phyloP scores from a whole-genome alignment of 306 rosid genomes.

The Vigna reflexopilosa region DNA sequence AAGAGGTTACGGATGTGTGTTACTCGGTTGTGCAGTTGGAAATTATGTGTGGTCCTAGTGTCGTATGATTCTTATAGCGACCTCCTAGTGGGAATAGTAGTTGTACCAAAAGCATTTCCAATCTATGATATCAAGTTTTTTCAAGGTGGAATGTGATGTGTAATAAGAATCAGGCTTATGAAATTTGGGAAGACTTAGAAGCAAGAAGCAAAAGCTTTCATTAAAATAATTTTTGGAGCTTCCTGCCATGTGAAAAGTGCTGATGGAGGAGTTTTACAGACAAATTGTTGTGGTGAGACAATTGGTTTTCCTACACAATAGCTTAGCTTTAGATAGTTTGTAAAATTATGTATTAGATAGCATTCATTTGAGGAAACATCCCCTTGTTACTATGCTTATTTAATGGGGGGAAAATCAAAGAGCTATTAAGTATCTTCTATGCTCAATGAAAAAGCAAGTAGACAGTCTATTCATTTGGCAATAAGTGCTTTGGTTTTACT shows the following conservation, averaged over 20 bases:
- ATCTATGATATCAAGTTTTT: conserved; percentile 6
- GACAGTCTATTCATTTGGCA: conserved; percentile 21
- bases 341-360: not conserved
- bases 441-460: not conserved
- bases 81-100: not conserved
- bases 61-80: not conserved
- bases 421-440: not conserved
- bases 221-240: conserved; percentile 1
- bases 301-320: not conserved
- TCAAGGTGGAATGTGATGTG: not conserved
- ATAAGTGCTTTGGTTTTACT: not conserved
- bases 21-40: too few relatives aligned
- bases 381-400: conserved; percentile 12
- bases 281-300: not conserved
- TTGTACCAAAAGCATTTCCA: conserved; percentile 7
- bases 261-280: not conserved
- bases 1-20: not conserved
- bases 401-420: not conserved
- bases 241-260: not conserved
- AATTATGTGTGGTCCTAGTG: conserved; percentile 2
- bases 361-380: not conserved
- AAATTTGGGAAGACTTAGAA: conserved; percentile 10
- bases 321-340: conserved; percentile 4
- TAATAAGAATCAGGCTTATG: not conserved
- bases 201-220: conserved; percentile 2